phyloP scores from a whole-genome alignment of 495 filamentous ascomycete species.

The Astrocystis sublimbata region DNA sequence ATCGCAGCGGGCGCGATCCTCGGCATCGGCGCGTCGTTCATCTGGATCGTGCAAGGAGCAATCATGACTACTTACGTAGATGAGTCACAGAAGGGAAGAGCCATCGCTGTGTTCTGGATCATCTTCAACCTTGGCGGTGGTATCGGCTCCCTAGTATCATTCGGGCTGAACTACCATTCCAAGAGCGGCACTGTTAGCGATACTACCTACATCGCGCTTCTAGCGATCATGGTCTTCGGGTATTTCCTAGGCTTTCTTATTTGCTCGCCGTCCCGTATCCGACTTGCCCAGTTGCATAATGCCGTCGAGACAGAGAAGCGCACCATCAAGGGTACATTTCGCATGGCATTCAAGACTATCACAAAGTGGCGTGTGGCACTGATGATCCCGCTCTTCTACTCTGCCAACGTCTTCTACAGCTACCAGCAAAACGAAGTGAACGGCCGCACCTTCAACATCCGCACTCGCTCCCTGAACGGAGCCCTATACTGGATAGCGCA shows the following conservation, averaged over 20 bases:
- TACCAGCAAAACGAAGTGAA: conserved; percentile 36
- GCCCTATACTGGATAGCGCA: conserved; percentile 57
- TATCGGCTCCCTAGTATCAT: conserved; percentile 50
- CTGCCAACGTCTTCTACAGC: conserved; percentile 33
- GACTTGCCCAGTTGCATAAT: conserved; percentile 18
- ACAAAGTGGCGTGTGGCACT: conserved; percentile 35
- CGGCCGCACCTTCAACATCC: conserved; percentile 27
- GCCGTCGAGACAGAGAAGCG: conserved; percentile 27
- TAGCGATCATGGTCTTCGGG: conserved; percentile 50
- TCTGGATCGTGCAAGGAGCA: conserved; percentile 55
- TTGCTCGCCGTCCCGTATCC: conserved; percentile 35
- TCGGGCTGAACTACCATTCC: conserved; percentile 48
- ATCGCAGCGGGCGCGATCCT: conserved; percentile 43
- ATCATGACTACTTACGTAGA: conserved; percentile 57
- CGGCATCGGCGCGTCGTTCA: conserved; percentile 50
- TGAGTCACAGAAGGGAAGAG: conserved; percentile 50
- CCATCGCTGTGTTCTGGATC: conserved; percentile 55
- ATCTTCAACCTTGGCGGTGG: conserved; percentile 57
- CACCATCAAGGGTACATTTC: conserved; percentile 8
- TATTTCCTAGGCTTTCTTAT: conserved; percentile 43
- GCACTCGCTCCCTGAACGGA: conserved; percentile 47
- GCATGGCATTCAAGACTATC: conserved; percentile 39
- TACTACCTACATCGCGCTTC: conserved; percentile 55
- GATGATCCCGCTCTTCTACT: conserved; percentile 55
- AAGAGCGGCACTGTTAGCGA: conserved; percentile 44